These are phyloP conservation scores for Amoebophrya sp. DNA, from an alignment of 169 alveolate genomes.

Conservation along the genomic window DNA sequence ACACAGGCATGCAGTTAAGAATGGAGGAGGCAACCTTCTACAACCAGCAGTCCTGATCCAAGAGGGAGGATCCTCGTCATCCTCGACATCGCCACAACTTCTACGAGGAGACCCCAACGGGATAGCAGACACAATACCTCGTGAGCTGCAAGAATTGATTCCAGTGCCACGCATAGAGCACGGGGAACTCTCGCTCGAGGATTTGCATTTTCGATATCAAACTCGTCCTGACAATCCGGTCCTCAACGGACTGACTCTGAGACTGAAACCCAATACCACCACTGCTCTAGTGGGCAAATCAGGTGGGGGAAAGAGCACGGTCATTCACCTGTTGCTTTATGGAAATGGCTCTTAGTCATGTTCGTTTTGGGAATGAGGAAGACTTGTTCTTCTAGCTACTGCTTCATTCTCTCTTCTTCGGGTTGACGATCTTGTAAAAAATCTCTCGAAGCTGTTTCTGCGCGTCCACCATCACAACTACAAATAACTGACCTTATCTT, in stretches of 20 bases:
- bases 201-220: constrained; percentile 39
- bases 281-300: constrained; percentile 77
- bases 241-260: constrained; percentile 36
- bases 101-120: too few species aligned
- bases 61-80: neutral
- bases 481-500: neutral
- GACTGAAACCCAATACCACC: constrained; percentile 39
- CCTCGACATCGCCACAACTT: too few species aligned
- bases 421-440: neutral
- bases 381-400: neutral
- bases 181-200: constrained; percentile 38
- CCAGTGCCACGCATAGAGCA: neutral
- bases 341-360: neutral
- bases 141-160: neutral
- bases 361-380: neutral
- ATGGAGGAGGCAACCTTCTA: neutral
- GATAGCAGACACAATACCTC: too few species aligned
- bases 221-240: constrained; percentile 44
- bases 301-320: constrained; percentile 85
- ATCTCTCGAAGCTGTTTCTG: neutral
- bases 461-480: neutral
- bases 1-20: neutral
- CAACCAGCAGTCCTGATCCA: neutral
- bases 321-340: constrained; percentile 55
- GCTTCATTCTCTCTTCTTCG: neutral